These are phyloP conservation scores for Aspergillus sojae DNA, from an alignment of 2,329 filamentous ascomycete species.

Conservation along the genomic window DNA sequence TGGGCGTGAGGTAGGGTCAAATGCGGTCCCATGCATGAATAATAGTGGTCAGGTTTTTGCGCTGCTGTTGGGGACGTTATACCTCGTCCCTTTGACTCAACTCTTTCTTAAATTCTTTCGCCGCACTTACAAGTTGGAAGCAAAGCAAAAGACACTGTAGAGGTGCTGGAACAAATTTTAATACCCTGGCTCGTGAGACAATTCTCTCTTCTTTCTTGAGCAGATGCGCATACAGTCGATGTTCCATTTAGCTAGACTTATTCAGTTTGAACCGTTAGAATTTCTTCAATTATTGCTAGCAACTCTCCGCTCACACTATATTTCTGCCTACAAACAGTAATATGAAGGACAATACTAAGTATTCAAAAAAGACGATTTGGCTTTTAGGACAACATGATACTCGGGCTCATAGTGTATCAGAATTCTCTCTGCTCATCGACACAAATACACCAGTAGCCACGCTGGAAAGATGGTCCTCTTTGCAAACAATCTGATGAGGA, in stretches of 20 bases:
- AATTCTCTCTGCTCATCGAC: neutral
- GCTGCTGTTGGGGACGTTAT: neutral
- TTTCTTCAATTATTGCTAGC: no score
- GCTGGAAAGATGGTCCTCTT: neutral
- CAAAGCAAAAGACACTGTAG: neutral
- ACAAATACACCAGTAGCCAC: neutral
- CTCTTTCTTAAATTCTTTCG: neutral
- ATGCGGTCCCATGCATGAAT: neutral
- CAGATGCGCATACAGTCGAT: neutral
- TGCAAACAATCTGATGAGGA: neutral
- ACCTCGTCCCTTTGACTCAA: neutral
- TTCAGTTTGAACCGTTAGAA: no score
- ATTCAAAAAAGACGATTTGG: no score
- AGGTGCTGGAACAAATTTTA: neutral
- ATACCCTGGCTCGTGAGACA: neutral
- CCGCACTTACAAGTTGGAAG: neutral
- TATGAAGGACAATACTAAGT: no score
- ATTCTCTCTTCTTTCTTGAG: no score
- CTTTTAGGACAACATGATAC: no score
- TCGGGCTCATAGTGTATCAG: no score
- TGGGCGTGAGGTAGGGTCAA: neutral
- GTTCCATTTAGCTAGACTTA: no score
- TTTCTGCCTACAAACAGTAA: no score
- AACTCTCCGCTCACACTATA: no score
- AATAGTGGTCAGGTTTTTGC: neutral